A percentile compares a stretch with the other conserved stretches of the same genome.
phyloP scores from a whole-genome alignment of 495 filamentous ascomycete genomes.

The Chaetomium tenue region DNA sequence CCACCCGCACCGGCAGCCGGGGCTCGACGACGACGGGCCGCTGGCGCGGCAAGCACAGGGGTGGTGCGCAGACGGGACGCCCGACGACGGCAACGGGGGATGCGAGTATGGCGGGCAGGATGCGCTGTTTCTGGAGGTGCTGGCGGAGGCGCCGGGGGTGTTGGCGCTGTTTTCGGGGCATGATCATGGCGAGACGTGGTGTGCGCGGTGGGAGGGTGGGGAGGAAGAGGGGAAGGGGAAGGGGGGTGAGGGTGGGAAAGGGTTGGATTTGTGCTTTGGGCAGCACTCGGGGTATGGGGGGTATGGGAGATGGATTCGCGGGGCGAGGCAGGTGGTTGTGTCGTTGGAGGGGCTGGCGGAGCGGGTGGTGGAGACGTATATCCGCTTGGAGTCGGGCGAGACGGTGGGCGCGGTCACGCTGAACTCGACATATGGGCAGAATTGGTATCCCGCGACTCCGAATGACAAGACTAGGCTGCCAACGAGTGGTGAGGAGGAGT shows the following conservation, averaged over 20 bases:
- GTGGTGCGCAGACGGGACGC: constrained; percentile 45
- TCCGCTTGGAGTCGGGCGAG: constrained; percentile 61
- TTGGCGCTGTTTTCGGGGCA: constrained; percentile 67
- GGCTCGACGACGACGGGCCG: constrained; percentile 63
- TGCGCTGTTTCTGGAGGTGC: constrained; percentile 61
- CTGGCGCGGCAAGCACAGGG: constrained; percentile 54
- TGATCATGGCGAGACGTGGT: constrained; percentile 72
- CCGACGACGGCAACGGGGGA: not conserved
- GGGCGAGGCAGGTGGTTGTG: constrained; percentile 58
- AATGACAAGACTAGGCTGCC: constrained; percentile 37
- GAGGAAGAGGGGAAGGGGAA: constrained; percentile 25
- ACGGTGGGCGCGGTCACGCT: constrained; percentile 57
- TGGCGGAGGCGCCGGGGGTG: constrained; percentile 56
- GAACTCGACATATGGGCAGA: constrained; percentile 66
- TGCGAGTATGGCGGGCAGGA: constrained; percentile 57
- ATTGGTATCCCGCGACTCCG: constrained; percentile 52
- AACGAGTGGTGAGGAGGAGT: constrained; percentile 1
- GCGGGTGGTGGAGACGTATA: constrained; percentile 58
- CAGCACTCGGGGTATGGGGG: constrained; percentile 70
- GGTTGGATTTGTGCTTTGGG: constrained; percentile 62
- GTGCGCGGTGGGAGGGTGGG: constrained; percentile 47
- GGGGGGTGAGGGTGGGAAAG: constrained; percentile 31
- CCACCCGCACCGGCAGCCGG: constrained; percentile 51
- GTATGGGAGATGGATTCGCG: constrained; percentile 63
- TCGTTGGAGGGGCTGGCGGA: constrained; percentile 38